Percentiles rank a stretch among this genome's conserved stretches.
These are phyloP conservation scores for Coffea humblotiana DNA, from an alignment of 305 asterid genomes.

Conservation along the genomic window DNA sequence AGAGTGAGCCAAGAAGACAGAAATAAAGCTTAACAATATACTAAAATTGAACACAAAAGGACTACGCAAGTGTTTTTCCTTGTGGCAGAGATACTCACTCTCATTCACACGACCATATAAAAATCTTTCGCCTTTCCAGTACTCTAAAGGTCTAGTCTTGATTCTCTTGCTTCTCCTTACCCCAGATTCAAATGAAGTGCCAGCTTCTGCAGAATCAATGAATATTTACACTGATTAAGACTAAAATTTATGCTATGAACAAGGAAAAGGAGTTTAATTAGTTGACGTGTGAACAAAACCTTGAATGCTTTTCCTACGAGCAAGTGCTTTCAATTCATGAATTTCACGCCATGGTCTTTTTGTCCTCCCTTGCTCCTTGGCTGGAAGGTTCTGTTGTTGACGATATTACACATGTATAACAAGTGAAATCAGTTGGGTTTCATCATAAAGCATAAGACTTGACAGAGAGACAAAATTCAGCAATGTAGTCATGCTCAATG, in stretches of 20 bases:
- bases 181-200: slow-evolving; percentile 70
- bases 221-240: slow-evolving; percentile 19
- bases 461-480: not conserved
- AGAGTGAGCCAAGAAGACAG: not conserved
- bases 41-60: not conserved
- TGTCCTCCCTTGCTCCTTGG: slow-evolving; percentile 11
- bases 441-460: not conserved
- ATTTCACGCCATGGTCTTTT: slow-evolving; percentile 36
- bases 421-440: not conserved
- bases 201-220: slow-evolving; percentile 59
- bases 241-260: slow-evolving; percentile 8
- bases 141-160: slow-evolving; percentile 78
- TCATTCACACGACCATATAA: slow-evolving; percentile 61
- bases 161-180: slow-evolving; percentile 87
- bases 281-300: slow-evolving; percentile 47
- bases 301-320: slow-evolving; percentile 76
- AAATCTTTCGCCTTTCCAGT: slow-evolving; percentile 91
- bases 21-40: not conserved
- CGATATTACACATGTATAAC: not conserved
- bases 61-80: not conserved
- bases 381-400: slow-evolving; percentile 7
- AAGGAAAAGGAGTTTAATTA: slow-evolving; percentile 4
- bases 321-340: slow-evolving; percentile 51
- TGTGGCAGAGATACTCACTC: slow-evolving; percentile 48
- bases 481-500: not conserved